Base-by-base conservation (phyloP, 75 land plant genomes). In the Larix kaempferi region DNA sequence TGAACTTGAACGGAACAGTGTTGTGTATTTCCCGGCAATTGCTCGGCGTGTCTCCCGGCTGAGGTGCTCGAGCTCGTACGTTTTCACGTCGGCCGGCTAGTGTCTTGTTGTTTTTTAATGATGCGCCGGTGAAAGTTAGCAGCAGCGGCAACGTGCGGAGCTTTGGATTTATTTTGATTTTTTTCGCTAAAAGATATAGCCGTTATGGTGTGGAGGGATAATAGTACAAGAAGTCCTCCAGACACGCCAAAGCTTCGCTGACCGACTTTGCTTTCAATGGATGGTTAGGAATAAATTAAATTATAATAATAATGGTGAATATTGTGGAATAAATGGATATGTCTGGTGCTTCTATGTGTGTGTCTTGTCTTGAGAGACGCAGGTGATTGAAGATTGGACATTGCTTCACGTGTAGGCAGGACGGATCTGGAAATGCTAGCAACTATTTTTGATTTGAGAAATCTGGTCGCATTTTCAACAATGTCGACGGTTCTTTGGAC, bases 171-270 rank as follows among this genome's bases (percentile, higher is more conserved):
- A n/a, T 58, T 19, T 4, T 21, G 22, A 58, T 17, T 5, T 21
- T 58, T 58, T 58, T 17, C 4, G 59, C 4, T 58, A 58, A 58
- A 58, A 21, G 59, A 58, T 19, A 58, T 58, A 58, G 60, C n/a
- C 22, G 60, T 58, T n/a, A 58, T 58, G 19, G 60, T 19, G 60
- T 0, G 19, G 60, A 58, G 60, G 60, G 22, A 58, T 58, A 17
- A 58, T n/a, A 17, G 60, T 58, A 58, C 60, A 58, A 58, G 19
- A 19, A 58, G n/a, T 58, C 60, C 60, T 58, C 2, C n/a, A 58
- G 22, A 58, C 60, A 58, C 60, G 60, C 60, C 60, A 58, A 58
- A 21, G 60, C 60, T n/a, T 58, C 22, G 60, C 60, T 58, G 60
- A n/a, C 22, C 60, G 60, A 58, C 22, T 58, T 58, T 58, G 60